Percentiles rank a stretch among this genome's conserved stretches.
These are phyloP conservation scores for Trypanosoma melophagium DNA, from an alignment of 208 protist genomes.

Conservation along the genomic window DNA sequence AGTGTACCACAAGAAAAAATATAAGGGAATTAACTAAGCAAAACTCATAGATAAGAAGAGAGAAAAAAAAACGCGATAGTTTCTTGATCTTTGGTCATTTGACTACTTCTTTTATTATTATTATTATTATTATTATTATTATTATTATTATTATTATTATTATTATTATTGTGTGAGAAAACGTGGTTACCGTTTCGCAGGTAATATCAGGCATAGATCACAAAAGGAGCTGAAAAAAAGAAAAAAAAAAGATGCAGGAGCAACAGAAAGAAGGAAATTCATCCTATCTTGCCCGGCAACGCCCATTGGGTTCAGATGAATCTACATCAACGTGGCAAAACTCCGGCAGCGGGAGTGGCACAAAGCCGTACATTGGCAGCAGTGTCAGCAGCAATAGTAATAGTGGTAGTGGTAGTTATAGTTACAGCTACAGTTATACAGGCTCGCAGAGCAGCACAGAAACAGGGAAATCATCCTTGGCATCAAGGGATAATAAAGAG, in stretches of 20 bases:
- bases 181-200: too few species aligned
- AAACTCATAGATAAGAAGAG: not conserved
- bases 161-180: too few species aligned
- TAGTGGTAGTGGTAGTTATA: conserved; percentile 19
- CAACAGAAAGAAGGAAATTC: not conserved
- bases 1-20: too few species aligned
- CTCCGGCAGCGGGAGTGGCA: too few species aligned
- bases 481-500: not conserved
- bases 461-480: not conserved
- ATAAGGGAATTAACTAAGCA: not conserved
- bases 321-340: too few species aligned
- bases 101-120: not conserved
- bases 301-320: too few species aligned
- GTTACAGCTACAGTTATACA: conserved; percentile 37
- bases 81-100: too few species aligned
- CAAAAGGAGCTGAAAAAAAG: conserved; percentile 9
- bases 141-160: not conserved
- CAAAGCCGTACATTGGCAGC: too few species aligned
- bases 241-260: conserved; percentile 6
- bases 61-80: not conserved
- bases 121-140: not conserved
- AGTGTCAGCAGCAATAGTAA: not conserved
- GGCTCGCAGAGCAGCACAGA: conserved; percentile 19
- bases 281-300: too few species aligned
- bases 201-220: not conserved